phyloP scores from a whole-genome alignment of 805 yeast species.

The Candida boidinii region DNA sequence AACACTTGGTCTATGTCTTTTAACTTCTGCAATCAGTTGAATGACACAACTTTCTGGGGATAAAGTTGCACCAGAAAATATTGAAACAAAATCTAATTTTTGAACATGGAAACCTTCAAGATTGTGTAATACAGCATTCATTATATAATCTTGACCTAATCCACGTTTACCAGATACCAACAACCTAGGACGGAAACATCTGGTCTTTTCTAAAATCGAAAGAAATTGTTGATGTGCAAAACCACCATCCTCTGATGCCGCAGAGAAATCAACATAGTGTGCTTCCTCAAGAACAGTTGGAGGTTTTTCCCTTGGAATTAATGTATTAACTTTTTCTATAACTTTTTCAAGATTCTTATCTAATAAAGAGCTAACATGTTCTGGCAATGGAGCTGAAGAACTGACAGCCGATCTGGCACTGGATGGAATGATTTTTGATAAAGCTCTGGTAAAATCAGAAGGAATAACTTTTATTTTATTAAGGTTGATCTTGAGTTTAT shows the following conservation, averaged over 20 bases:
- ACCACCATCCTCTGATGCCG: conserved; percentile 49
- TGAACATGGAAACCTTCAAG: conserved; percentile 90
- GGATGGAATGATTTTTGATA: conserved; percentile 85
- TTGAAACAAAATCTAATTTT: conserved; percentile 67
- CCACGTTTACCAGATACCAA: conserved; percentile 68
- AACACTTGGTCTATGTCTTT: conserved; percentile 83
- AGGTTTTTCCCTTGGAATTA: conserved; percentile 55
- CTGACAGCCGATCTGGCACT: conserved; percentile 74
- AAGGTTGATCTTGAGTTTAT: conserved; percentile 70
- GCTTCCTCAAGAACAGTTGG: conserved; percentile 62
- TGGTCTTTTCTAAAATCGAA: conserved; percentile 28
- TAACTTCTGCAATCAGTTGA: conserved; percentile 79
- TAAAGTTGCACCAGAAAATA: conserved; percentile 70
- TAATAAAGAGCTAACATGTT: conserved; percentile 56
- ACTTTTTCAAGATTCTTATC: conserved; percentile 39
- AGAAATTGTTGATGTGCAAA: conserved; percentile 60
- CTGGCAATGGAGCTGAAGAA: conserved; percentile 73
- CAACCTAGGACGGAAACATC: conserved; percentile 78
- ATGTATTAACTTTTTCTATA: conserved; percentile 36
- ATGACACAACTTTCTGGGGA: conserved; percentile 80
- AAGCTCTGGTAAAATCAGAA: conserved; percentile 76
- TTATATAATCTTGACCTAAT: conserved; percentile 79
- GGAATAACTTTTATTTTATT: conserved; percentile 63
- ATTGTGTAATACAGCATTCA: conserved; percentile 71
- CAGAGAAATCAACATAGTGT: conserved; percentile 48